These are phyloP conservation scores for Phytophthora pseudosyringae DNA, from an alignment of 352 stramenopile species.

Conservation along the genomic window DNA sequence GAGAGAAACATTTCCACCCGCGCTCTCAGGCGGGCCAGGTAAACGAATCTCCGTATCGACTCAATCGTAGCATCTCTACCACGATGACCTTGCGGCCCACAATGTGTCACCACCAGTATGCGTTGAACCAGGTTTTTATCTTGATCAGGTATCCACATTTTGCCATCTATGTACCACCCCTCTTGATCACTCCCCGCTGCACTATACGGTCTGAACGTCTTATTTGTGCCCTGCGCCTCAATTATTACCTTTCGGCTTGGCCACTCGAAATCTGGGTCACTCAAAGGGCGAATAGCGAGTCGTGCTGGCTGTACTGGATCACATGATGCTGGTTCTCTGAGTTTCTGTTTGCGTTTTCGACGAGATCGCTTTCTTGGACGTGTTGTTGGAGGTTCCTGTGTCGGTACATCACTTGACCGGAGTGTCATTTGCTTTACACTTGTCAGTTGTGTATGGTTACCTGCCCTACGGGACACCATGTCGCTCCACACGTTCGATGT, in stretches of 20 bases:
- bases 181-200: neutral
- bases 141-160: slow-evolving; percentile 10
- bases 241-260: neutral
- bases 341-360: neutral
- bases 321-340: neutral
- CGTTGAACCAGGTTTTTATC: slow-evolving; percentile 2
- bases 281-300: neutral
- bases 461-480: neutral
- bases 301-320: neutral
- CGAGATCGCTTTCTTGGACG: neutral
- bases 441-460: neutral
- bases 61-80: neutral
- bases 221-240: neutral
- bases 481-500: neutral
- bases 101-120: slow-evolving; percentile 9
- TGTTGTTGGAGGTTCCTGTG: neutral
- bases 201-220: neutral
- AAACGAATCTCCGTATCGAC: neutral
- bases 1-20: slow-evolving; percentile 10
- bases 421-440: neutral
- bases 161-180: slow-evolving; percentile 5
- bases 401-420: neutral
- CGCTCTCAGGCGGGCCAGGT: slow-evolving; percentile 2
- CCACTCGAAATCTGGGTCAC: slow-evolving; percentile 14
- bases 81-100: slow-evolving; percentile 12